Evolutionary conservation across 2,329 filamentous ascomycete genomes (phyloP), one percentile per base, ranked within the genome.

Genomic region (Emmonsiellopsis sp.): DNA sequence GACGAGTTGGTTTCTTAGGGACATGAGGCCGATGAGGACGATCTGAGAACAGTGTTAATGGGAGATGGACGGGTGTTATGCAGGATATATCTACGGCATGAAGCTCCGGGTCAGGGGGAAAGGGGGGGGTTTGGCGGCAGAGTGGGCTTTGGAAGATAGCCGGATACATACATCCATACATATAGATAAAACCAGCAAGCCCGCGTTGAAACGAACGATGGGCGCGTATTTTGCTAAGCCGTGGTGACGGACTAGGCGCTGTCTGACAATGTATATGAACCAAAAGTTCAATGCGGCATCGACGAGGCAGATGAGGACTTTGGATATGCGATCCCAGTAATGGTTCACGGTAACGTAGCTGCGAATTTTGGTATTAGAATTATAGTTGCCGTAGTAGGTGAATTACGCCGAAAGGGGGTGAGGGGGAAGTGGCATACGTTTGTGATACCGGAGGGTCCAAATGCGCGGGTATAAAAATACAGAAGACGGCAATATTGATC

Each of bases 391-490:
- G 3, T 6, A 11, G 37, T 3, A 14, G 2, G 37, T 40, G 37
- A 40, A 40, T 40, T 6, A 11, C 37, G 1, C 14, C 3, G 14
- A 11, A 40, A 40, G 6, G 14, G 37, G 37, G 14, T 4, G 21
- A 14, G 43, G 17, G 8, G 6, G 2, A 5, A 14, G 6, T 34
- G 14, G n/a, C 44, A 27, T 47, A 47, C 44, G 13, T 47, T 33
- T 47, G 10, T 10, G 14, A 31, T 9, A 31, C 7, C 10, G 44
- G 44, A 27, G 44, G 44, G 21, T 31, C 65, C 32, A 72, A 56
- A 3, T 69, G 66, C 0, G 69, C 67, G 9, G 70, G 70, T 14
- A 72, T 68, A 69, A 68, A 72, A 13, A 72, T 69, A 51, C 62
- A 66, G 60, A 70, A 69, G 2, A 69, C 64, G 2, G 62, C 62